A percentile compares a stretch with the other conserved stretches of the same genome.
phyloP scores from a whole-genome alignment of 2,329 filamentous ascomycete genomes.

The Monilinia laxa region DNA sequence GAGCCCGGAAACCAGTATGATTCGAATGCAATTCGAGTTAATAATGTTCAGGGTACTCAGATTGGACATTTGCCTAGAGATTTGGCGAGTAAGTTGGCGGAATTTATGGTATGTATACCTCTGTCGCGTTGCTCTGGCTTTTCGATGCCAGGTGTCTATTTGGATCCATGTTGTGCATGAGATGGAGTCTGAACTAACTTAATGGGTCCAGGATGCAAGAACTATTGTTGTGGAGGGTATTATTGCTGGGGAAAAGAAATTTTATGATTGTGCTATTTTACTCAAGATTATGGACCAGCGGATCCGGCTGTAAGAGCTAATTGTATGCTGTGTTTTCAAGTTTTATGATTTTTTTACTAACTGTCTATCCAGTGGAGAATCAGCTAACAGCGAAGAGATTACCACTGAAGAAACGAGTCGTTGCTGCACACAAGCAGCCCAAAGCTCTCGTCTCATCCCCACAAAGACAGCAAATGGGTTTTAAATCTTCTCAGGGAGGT shows the following conservation, averaged over 20 bases:
- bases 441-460: slow-evolving; percentile 56
- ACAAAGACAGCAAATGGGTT: slow-evolving; percentile 38
- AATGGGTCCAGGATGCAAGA: slow-evolving; percentile 49
- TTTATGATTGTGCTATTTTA: slow-evolving; percentile 70
- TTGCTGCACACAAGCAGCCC: slow-evolving; percentile 48
- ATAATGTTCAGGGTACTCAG: slow-evolving; percentile 72
- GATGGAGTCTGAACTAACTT: slow-evolving; percentile 24
- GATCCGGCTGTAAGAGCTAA: slow-evolving; percentile 51
- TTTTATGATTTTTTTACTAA: background rate
- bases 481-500: slow-evolving; percentile 31
- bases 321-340: slow-evolving; percentile 26
- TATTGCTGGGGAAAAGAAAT: slow-evolving; percentile 64
- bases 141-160: too few relatives aligned
- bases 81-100: slow-evolving; percentile 69
- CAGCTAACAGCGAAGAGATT: background rate
- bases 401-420: slow-evolving; percentile 31
- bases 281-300: slow-evolving; percentile 69
- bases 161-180: background rate
- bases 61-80: slow-evolving; percentile 75
- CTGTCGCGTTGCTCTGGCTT: too few relatives aligned
- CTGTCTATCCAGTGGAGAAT: slow-evolving; percentile 1
- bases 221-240: slow-evolving; percentile 66
- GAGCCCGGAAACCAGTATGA: slow-evolving; percentile 72
- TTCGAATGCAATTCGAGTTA: slow-evolving; percentile 71
- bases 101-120: slow-evolving; percentile 59